These are phyloP conservation scores for Pyrenopolyporus hunteri DNA, from an alignment of 495 filamentous ascomycete genomes.

Conservation along the genomic window DNA sequence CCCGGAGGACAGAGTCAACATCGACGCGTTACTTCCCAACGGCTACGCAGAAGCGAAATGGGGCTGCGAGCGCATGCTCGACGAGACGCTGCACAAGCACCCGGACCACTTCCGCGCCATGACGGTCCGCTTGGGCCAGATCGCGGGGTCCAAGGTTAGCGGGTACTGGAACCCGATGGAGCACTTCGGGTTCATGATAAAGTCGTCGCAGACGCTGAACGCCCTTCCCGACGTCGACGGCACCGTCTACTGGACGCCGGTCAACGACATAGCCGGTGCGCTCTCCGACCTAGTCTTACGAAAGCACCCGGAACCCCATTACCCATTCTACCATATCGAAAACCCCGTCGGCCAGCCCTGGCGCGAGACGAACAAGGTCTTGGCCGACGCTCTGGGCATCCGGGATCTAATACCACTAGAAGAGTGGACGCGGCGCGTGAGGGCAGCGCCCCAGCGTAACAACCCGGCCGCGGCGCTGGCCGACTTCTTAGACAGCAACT, in stretches of 20 bases:
- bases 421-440: constrained; percentile 56
- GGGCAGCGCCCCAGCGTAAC: constrained; percentile 42
- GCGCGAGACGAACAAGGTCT: constrained; percentile 47
- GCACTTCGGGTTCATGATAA: constrained; percentile 57
- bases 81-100: constrained; percentile 53
- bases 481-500: constrained; percentile 60
- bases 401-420: constrained; percentile 52
- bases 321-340: constrained; percentile 62
- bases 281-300: constrained; percentile 29
- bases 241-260: constrained; percentile 55
- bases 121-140: constrained; percentile 56
- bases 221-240: constrained; percentile 54
- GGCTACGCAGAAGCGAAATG: constrained; percentile 61
- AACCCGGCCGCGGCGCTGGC: constrained; percentile 56
- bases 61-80: constrained; percentile 57
- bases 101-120: constrained; percentile 52
- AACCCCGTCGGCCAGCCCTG: constrained; percentile 59
- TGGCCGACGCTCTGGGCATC: constrained; percentile 53
- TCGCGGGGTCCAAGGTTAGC: constrained; percentile 53
- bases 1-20: constrained; percentile 42
- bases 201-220: constrained; percentile 56
- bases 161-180: constrained; percentile 62
- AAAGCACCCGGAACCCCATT: constrained; percentile 12
- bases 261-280: constrained; percentile 52
- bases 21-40: constrained; percentile 49